These are phyloP conservation scores for Chloranthus sessilifolius DNA, from an alignment of 164 flowering plant genomes.

Conservation along the genomic window DNA sequence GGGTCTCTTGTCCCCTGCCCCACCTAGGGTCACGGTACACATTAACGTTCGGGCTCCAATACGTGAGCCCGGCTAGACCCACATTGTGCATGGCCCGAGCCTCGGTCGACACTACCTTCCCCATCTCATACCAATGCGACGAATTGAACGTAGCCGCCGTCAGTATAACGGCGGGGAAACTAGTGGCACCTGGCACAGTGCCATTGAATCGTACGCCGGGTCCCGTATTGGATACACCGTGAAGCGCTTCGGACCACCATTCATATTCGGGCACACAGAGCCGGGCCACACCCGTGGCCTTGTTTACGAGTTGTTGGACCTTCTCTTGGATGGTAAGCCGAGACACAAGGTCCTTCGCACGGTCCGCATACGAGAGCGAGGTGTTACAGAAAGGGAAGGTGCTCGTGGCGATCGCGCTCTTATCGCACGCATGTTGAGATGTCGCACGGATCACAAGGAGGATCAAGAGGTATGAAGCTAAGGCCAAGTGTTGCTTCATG, in stretches of 20 bases:
- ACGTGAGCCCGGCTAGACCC: constrained; percentile 52
- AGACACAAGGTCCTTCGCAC: constrained; percentile 45
- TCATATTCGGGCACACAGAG: constrained; percentile 44
- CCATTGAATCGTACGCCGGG: constrained; percentile 33
- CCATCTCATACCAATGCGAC: constrained; percentile 47
- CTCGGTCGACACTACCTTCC: constrained; percentile 55
- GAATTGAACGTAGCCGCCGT: constrained; percentile 46
- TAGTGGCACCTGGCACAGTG: constrained; percentile 57
- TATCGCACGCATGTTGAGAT: constrained; percentile 34
- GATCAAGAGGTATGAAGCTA: constrained; percentile 10
- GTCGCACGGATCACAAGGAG: constrained; percentile 12
- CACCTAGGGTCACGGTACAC: constrained; percentile 62
- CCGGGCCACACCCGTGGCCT: constrained; percentile 34
- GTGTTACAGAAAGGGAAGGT: constrained; percentile 39
- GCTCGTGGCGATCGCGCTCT: constrained; percentile 11
- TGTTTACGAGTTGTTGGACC: constrained; percentile 40
- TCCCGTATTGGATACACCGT: constrained; percentile 53
- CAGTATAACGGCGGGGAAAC: constrained; percentile 52
- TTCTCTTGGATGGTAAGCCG: constrained; percentile 50
- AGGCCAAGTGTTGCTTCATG: constrained; percentile 13
- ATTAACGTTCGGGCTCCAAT: constrained; percentile 60
- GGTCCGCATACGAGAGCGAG: constrained; percentile 21
- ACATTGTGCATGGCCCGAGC: constrained; percentile 66
- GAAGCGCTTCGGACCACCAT: constrained; percentile 76
- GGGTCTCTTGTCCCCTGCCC: constrained; percentile 67